Base-by-base conservation (phyloP, 805 yeast genomes). In the Metschnikowia baotianmanensis region DNA sequence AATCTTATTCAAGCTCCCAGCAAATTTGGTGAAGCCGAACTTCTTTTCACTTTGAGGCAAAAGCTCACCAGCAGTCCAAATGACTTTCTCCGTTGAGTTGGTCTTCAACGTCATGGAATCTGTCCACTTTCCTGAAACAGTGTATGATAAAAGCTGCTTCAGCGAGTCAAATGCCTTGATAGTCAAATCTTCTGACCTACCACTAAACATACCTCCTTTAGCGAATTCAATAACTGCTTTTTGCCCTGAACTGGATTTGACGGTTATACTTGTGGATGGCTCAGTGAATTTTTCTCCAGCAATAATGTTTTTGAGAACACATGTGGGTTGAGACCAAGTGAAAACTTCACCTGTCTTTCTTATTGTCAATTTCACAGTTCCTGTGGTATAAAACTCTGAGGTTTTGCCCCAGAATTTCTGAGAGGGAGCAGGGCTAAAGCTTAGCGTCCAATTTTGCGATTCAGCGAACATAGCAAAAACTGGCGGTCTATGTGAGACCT, bases 381-480 rank as follows among this genome's bases (percentile, higher is more conserved):
- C 99, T 31, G 75, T 78, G 49, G 87, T 86, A 34, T 77, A 76
- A 42, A 93, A 67, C 59, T 93, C 98, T 6, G 86, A 80, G 20
- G 90, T 82, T 64, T 91, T 93, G 36, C 98, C 97, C 95, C 97
- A 91, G 55, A 87, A 86, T 59, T 89, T 88, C 54, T 90, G 96
- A 17, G 76, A 76, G 0, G 96, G 96, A 19, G 79, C 66, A 3
- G 85, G 74, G n/a, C 78, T 70, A 48, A 78, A 82, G 27, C 72
- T 69, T 29, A 80, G 58, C 36, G 76, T 78, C 98, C 98, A 93
- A 18, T 74, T 63, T 6, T 65, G 59, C 18, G 86, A 72, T 43
- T 91, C 96, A 5, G 80, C 86, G 58, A 78, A 82, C 17, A 83
- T 69, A 1, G 97, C 96, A 67, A 89, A 80, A 2, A 90, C 78